Base-by-base conservation (phyloP, 306 rosid genomes). In the Carpinus viminea region DNA sequence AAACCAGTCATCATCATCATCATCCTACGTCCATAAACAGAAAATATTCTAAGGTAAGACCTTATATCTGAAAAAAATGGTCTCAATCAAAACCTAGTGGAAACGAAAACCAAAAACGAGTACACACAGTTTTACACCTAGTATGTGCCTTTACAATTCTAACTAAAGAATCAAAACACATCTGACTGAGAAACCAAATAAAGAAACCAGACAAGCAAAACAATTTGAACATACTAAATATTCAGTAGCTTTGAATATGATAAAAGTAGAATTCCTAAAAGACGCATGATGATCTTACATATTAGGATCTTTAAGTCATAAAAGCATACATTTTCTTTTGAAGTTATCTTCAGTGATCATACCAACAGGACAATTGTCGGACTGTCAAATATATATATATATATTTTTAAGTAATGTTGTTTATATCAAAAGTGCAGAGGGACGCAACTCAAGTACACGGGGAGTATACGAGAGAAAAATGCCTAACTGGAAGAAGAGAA, bases 1-100 rank as follows among this genome's bases (percentile, higher is more conserved):
- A 83, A 95, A 92, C 98, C 98, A 95, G 85, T 95, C 98, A 13
- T 92, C 98, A 8, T 95, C 97, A 38, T 72, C 90, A 80, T 95
- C 98, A 41, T 89, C 84, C 98, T 95, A 91, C 82, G 60, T 79
- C 82, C 85, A 69, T 75, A 47, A 34, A n/a, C 70, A 62, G 4
- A 51, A 52, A 41, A 68, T 34, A 62, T 15, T 62, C 69, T 7
- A 16, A 62, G 31, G 72, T 80, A 72, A 55, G 16, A 16, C 24
- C 55, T 68, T 66, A 76, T 74, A 72, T 65, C 68, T 47, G 57
- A 87, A 76, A 20, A 38, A 24, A 21, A 71, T 17, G 51, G 43
- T 53, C 65, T 47, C 59, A 18, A 57, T 79, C 78, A 46, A 34
- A 12, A 9, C 26, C 8, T 38, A 41, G 70, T 64, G 70, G 47